Base-by-base conservation (phyloP, 2,329 filamentous ascomycete genomes). In the Mariannaea elegans region DNA sequence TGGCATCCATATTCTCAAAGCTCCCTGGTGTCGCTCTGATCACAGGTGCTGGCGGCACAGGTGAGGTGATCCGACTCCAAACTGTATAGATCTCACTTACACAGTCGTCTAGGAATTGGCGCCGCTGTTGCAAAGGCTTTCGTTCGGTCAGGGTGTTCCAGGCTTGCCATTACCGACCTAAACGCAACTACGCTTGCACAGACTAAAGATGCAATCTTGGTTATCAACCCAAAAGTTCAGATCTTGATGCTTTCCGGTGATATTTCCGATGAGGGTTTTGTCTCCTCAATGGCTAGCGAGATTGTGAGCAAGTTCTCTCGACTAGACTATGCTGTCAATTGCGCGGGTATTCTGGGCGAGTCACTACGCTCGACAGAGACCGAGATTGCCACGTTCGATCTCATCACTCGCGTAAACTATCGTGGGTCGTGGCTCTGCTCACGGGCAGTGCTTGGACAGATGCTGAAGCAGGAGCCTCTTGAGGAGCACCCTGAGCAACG, bases 241-340 rank as follows among this genome's bases (percentile, higher is more conserved):
- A 59, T 84, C 2, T 50, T 77, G 2, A 63, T 67, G 2, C 63
- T 62, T 10, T 67, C 77, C 1, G 83, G 83, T 7, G 80, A 86
- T 51, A 73, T 87, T 18, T 75, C 83, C 0, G 76, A 82, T 21
- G 79, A 82, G 42, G 50, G 50, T 0, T 85, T 82, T 59, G 76
- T 81, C 21, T 70, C 75, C 3, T 67, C 67, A 0, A 76, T 83
- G 16, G n/a, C n/a, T n/a, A 72, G 63, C 32, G 71, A 75, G 1
- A 69, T 75, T 0, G 69, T 70, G 4, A 62, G 64, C 1, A 62
- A 58, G 1, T 83, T 84, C 57, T 71, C 72, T 0, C 79, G 84
- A 7, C 68, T 87, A 4, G 84, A 87, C 65, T 87, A 87, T 67
- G 80, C 79, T 0, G 81, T 87, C 7, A 84, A 83, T 56, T 86